Percentiles rank a stretch among this genome's conserved stretches.
Evolutionary conservation across 495 filamentous ascomycete genomes (phyloP).

Genomic region (Terfezia claveryi): DNA sequence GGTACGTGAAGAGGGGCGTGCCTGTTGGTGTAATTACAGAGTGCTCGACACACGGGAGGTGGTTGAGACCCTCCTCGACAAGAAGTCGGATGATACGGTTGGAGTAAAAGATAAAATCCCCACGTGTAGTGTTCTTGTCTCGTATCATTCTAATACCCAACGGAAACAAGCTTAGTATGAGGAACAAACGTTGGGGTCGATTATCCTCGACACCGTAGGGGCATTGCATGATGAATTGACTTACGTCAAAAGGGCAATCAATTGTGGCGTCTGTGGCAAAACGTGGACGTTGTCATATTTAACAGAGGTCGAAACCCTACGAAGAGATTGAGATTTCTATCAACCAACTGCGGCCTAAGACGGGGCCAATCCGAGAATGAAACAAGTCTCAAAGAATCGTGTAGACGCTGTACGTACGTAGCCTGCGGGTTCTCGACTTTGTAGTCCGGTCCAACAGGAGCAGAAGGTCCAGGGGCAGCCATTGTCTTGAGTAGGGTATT

Average conservation of each 20-base stretch:
- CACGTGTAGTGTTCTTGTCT: conserved; percentile 65
- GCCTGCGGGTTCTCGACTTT: conserved; percentile 46
- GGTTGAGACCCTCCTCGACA: conserved; percentile 92
- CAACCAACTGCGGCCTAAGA: conserved; percentile 1
- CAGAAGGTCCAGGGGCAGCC: conserved; percentile 1
- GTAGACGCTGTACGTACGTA: conserved; percentile 20
- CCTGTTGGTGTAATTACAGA: conserved; percentile 55
- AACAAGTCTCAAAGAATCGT: too few relatives aligned
- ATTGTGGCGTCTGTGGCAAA: conserved; percentile 79
- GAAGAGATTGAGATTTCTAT: not conserved
- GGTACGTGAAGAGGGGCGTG: not conserved
- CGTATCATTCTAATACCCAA: conserved; percentile 58
- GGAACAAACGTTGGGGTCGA: conserved; percentile 7
- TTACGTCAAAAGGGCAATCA: conserved; percentile 92
- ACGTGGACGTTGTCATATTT: conserved; percentile 70
- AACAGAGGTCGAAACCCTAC: conserved; percentile 66
- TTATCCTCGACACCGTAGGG: not conserved
- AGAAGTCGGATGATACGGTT: conserved; percentile 96
- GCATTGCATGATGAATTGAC: conserved; percentile 22
- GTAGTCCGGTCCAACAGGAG: conserved; percentile 39
- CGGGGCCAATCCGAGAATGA: too few relatives aligned
- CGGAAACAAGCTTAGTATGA: conserved; percentile 3
- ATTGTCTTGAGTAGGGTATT: too few relatives aligned
- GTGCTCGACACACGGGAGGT: conserved; percentile 75
- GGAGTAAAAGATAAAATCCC: conserved; percentile 97